phyloP scores from a whole-genome alignment of 768 basidiomycete genomes.

The Lactifluus pinguis region DNA sequence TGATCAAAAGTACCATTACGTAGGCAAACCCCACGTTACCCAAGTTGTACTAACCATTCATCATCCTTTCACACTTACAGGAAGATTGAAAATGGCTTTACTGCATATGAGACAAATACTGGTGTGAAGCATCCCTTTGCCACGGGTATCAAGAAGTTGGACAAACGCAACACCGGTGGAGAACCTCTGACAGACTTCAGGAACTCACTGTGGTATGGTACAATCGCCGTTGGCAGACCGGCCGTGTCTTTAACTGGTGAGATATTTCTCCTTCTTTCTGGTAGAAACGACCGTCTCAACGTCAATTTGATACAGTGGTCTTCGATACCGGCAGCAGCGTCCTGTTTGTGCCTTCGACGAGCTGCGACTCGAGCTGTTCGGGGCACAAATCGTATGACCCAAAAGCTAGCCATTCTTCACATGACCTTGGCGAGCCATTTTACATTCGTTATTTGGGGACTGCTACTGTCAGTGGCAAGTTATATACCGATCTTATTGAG shows the following conservation, averaged over 20 bases:
- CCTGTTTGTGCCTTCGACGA: slow-evolving; percentile 28
- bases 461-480: slow-evolving; percentile 31
- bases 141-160: not conserved
- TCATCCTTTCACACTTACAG: not conserved
- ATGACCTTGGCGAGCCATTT: slow-evolving; percentile 23
- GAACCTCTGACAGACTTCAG: slow-evolving; percentile 4
- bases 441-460: slow-evolving; percentile 29
- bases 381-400: slow-evolving; percentile 5
- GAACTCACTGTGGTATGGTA: slow-evolving; percentile 14
- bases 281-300: not conserved
- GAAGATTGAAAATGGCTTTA: slow-evolving; percentile 12
- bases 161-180: not conserved
- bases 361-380: slow-evolving; percentile 26
- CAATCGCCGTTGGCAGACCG: slow-evolving; percentile 18
- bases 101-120: slow-evolving; percentile 13
- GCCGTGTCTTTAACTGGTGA: slow-evolving; percentile 9
- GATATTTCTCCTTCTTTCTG: not conserved
- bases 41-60: too few relatives aligned
- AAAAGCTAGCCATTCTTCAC: slow-evolving; percentile 16
- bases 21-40: not conserved
- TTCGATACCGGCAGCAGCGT: slow-evolving; percentile 32
- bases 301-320: slow-evolving; percentile 24
- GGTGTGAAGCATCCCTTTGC: slow-evolving; percentile 8
- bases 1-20: not conserved
- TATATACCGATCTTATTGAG: slow-evolving; percentile 35